These are phyloP conservation scores for Penicillium palitans DNA, from an alignment of 2,329 filamentous ascomycete genomes.

Conservation along the genomic window DNA sequence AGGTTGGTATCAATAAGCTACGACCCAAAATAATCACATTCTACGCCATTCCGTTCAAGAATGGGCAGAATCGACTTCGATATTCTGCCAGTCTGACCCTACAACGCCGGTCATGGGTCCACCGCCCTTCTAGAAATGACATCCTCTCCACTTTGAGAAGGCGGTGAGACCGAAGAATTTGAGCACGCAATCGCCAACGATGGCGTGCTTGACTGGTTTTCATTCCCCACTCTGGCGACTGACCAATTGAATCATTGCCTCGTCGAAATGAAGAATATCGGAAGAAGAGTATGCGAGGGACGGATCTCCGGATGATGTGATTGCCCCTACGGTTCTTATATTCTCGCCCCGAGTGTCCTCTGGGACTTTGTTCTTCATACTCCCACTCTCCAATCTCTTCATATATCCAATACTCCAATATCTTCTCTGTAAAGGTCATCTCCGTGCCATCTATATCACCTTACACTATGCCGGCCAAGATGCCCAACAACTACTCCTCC, in stretches of 20 bases:
- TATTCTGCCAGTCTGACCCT: not conserved
- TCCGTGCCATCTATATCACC: not conserved
- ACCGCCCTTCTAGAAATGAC: not conserved
- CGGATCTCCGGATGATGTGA: conserved; percentile 35
- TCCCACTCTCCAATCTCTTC: conserved; percentile 7
- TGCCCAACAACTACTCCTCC: conserved; percentile 38
- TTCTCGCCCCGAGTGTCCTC: conserved; percentile 24
- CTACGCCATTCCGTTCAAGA: not conserved
- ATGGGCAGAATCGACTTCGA: not conserved
- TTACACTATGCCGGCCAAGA: conserved; percentile 41
- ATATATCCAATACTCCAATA: conserved; percentile 5
- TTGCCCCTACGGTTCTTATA: conserved; percentile 34
- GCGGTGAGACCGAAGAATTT: not conserved
- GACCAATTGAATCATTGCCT: conserved; percentile 26
- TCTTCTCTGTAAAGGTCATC: not conserved
- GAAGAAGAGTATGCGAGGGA: conserved; percentile 24
- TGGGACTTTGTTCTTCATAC: conserved; percentile 7
- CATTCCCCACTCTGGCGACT: not conserved
- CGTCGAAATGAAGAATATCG: conserved; percentile 14
- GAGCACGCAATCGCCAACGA: not conserved
- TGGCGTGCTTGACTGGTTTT: conserved; percentile 1
- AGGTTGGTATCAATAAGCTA: not conserved
- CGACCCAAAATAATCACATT: conserved; percentile 24
- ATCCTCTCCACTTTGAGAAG: not conserved
- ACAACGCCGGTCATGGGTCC: not conserved